Evolutionary conservation across 2,329 filamentous ascomycete genomes (phyloP).

Genomic region (Aspergillus calidoustus): DNA sequence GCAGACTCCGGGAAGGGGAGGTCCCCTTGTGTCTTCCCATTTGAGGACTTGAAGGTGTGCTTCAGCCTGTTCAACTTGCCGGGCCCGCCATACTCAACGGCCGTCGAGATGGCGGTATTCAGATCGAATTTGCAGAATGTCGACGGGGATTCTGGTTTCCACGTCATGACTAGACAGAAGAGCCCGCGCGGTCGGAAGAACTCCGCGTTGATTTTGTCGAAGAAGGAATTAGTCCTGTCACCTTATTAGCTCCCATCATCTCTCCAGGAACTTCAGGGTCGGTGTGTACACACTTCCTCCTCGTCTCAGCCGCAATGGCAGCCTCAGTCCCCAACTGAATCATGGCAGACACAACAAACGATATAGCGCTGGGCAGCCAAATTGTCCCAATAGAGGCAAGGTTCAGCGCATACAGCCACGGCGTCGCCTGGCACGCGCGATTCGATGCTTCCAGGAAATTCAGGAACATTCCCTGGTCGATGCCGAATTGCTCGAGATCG

Average conservation of each 20-base stretch:
- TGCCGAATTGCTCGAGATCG: constrained; percentile 37
- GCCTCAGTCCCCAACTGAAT: constrained; percentile 50
- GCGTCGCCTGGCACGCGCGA: constrained; percentile 45
- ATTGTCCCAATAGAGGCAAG: constrained; percentile 46
- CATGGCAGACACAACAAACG: constrained; percentile 50
- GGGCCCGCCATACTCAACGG: constrained; percentile 26
- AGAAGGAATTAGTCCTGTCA: constrained; percentile 55
- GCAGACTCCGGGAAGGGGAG: constrained; percentile 48
- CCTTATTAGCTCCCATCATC: not conserved
- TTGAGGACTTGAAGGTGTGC: constrained; percentile 43
- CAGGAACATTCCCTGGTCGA: constrained; percentile 42
- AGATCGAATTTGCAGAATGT: constrained; percentile 38
- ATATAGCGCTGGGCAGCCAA: constrained; percentile 46
- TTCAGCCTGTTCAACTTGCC: constrained; percentile 32
- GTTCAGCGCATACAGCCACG: constrained; percentile 49
- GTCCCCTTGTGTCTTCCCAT: constrained; percentile 44
- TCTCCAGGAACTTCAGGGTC: no score
- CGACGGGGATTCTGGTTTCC: constrained; percentile 47
- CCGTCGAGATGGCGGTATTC: constrained; percentile 42
- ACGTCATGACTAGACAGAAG: constrained; percentile 60
- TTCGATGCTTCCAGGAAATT: constrained; percentile 43
- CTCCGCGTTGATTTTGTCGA: constrained; percentile 60
- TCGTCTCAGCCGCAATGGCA: constrained; percentile 41
- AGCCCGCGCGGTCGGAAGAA: constrained; percentile 63
- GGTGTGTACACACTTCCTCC: not conserved